Evolutionary conservation across 2,329 filamentous ascomycete genomes (phyloP), one percentile per base, ranked within the genome.

Genomic region (Byssoonygena ceratinophila): DNA sequence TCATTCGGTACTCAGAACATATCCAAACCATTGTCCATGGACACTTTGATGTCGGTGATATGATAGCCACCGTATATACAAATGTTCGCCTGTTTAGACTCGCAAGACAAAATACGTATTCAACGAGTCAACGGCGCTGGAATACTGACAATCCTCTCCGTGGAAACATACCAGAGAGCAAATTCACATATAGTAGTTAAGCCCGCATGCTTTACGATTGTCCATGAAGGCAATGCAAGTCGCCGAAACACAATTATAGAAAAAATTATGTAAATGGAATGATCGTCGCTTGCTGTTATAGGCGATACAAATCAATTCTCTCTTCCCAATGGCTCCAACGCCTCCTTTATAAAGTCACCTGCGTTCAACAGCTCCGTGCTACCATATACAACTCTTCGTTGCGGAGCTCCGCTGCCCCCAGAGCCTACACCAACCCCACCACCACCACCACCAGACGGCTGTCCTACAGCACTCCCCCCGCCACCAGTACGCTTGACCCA

Each of bases 351-450:
- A 63, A 84, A 84, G 58, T 81, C 79, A 52, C 74, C 76, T 8
- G 81, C 78, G 60, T 80, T 82, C 58, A 83, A 74, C 57, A 83
- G 65, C 57, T 82, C 91, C 12, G 92, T 98, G 64, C 89, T 94
- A 16, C 92, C 92, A 68, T 98, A 98, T 1, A 97, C 86, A 8
- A 98, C 85, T 58, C 89, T 78, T 69, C 87, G 85, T 4, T 57
- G 55, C 39, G 60, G 22, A n/a, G 41, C 71, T 65, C 57, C 59
- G 55, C 55, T 36, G 46, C 46, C 72, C 66, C 57, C 60, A 32
- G 57, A 57, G 4, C 57, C 53, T 27, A 59, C 56, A 37, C 61
- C 58, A 14, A n/a, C n/a, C n/a, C 27, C 27, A 29, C 27, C 27
- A 29, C 27, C 27, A 29, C 66, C 65, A 2, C 66, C 61, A 2